A percentile compares a stretch with the other conserved stretches of the same genome.
These are phyloP conservation scores for Neurospora sp. DNA, from an alignment of 495 filamentous ascomycete species.

Conservation along the genomic window DNA sequence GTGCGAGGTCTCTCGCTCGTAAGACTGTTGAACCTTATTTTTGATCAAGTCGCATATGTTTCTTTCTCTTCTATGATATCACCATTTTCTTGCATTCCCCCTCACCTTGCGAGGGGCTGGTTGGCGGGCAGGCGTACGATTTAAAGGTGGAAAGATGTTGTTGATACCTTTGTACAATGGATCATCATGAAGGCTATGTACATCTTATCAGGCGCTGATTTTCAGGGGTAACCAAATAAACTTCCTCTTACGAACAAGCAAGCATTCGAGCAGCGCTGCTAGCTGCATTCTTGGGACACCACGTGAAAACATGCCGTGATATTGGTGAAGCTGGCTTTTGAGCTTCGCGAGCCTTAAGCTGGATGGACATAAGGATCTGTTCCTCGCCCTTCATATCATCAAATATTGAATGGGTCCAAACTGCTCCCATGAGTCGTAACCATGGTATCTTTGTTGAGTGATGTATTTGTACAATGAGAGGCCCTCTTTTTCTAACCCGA, in stretches of 20 bases:
- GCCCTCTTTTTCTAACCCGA: background rate
- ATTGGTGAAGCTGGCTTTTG: background rate
- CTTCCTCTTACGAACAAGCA: background rate
- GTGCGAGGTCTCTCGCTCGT: constrained; percentile 70
- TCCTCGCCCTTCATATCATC: background rate
- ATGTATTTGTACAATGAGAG: background rate
- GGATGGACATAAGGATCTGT: background rate
- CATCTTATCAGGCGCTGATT: background rate
- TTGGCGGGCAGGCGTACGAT: background rate
- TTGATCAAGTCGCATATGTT: background rate
- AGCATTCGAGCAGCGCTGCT: background rate
- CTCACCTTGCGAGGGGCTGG: background rate
- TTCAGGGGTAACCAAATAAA: background rate
- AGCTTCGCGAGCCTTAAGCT: background rate
- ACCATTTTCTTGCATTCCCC: background rate
- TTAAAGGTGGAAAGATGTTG: background rate
- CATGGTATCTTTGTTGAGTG: background rate
- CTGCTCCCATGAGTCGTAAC: background rate
- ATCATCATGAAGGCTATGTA: background rate
- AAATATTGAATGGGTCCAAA: background rate
- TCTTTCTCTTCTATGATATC: background rate
- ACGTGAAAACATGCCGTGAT: background rate
- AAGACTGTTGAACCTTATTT: background rate
- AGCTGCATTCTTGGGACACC: background rate
- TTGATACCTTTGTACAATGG: background rate